phyloP scores from a whole-genome alignment of 2,329 filamentous ascomycete species.

The Cercospora citrullina region DNA sequence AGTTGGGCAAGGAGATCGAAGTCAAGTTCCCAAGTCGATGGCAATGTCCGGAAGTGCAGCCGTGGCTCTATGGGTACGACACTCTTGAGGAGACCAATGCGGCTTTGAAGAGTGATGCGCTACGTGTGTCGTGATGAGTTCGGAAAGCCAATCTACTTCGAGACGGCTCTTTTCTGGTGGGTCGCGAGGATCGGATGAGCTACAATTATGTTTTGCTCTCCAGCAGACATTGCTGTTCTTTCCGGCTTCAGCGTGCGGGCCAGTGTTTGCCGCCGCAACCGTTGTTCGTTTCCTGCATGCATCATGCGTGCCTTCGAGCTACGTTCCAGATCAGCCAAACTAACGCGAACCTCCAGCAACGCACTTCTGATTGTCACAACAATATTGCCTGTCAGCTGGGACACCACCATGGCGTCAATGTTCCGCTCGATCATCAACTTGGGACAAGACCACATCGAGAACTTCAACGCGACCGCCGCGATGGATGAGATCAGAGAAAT shows the following conservation, averaged over 20 bases:
- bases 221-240: neutral
- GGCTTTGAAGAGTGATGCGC: slow-evolving; percentile 25
- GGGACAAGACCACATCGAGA: neutral
- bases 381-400: too few relatives aligned
- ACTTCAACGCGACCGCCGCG: neutral
- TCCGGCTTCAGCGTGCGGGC: neutral
- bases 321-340: neutral
- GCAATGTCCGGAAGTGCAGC: slow-evolving; percentile 62
- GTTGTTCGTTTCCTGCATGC: neutral
- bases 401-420: too few relatives aligned
- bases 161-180: too few relatives aligned
- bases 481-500: neutral
- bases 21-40: slow-evolving; percentile 64
- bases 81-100: slow-evolving; percentile 54
- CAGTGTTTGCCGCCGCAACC: neutral
- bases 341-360: neutral
- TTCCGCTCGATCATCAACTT: neutral
- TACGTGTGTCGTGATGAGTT: neutral
- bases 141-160: too few relatives aligned
- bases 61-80: slow-evolving; percentile 66
- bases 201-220: neutral
- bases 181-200: too few relatives aligned
- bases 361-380: neutral
- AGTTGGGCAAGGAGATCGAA: slow-evolving; percentile 54
- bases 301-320: neutral